phyloP scores from a whole-genome alignment of 345 rosid genomes.

The Pistacia integerrima region DNA sequence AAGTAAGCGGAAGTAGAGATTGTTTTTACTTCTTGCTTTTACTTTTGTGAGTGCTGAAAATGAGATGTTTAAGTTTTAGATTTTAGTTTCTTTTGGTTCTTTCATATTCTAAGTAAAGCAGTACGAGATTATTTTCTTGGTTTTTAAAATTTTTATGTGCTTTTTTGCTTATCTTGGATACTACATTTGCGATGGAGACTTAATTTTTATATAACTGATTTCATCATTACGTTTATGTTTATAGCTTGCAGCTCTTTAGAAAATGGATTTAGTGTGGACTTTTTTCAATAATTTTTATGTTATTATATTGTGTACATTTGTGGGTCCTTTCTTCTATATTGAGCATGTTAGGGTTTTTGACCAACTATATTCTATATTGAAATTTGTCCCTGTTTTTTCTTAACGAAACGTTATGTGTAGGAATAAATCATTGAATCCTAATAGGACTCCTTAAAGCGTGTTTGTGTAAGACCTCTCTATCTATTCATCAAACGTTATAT shows the following conservation, averaged over 20 bases:
- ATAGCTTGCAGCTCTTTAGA: background rate
- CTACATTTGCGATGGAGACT: background rate
- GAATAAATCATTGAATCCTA: background rate
- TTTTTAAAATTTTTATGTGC: background rate
- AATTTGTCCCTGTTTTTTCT: background rate
- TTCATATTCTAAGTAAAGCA: background rate
- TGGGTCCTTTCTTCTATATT: background rate
- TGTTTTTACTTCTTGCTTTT: background rate
- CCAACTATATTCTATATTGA: background rate
- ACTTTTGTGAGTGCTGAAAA: background rate
- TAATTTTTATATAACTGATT: background rate
- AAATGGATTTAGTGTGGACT: background rate
- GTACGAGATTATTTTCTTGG: background rate
- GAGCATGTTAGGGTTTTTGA: background rate
- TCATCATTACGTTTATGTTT: background rate
- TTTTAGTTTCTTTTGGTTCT: background rate
- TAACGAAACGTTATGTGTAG: no score
- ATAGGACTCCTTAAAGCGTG: background rate
- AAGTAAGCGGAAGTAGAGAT: slow-evolving; percentile 9
- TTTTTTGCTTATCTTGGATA: background rate
- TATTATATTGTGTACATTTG: background rate
- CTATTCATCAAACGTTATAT: background rate
- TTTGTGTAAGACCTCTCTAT: background rate
- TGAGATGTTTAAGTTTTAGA: background rate
- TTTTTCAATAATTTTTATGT: background rate